These are phyloP conservation scores for Pyrenochaeta sp. DNA, from an alignment of 2,329 filamentous ascomycete species.

Conservation along the genomic window DNA sequence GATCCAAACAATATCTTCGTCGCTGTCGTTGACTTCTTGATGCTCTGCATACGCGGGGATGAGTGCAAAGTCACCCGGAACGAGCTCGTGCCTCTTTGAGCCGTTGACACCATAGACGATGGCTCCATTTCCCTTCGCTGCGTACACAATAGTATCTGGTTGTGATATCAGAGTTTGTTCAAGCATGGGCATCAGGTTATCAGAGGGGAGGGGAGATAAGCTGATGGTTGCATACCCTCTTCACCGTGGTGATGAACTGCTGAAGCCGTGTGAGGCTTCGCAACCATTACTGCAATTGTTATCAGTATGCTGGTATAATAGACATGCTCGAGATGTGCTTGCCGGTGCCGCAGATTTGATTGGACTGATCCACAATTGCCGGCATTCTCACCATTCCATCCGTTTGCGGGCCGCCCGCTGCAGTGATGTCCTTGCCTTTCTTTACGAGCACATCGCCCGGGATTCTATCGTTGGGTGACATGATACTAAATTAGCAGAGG, in stretches of 20 bases:
- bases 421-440: slow-evolving; percentile 36
- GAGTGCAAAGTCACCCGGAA: slow-evolving; percentile 72
- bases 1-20: slow-evolving; percentile 70
- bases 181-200: too few species aligned
- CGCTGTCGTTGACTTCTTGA: slow-evolving; percentile 71
- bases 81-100: slow-evolving; percentile 64
- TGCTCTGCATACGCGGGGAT: slow-evolving; percentile 75
- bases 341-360: slow-evolving; percentile 72
- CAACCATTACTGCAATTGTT: slow-evolving; percentile 64
- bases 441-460: slow-evolving; percentile 38
- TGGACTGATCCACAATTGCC: slow-evolving; percentile 70
- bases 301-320: slow-evolving; percentile 11
- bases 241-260: slow-evolving; percentile 74
- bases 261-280: slow-evolving; percentile 67
- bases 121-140: slow-evolving; percentile 66
- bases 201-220: not conserved
- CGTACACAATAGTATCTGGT: slow-evolving; percentile 73
- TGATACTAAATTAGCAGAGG: too few species aligned
- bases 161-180: slow-evolving; percentile 8
- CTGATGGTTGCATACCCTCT: slow-evolving; percentile 61
- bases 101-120: slow-evolving; percentile 64
- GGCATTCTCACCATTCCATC: slow-evolving; percentile 59
- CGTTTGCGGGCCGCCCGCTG: slow-evolving; percentile 55
- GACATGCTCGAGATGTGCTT: slow-evolving; percentile 34
- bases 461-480: slow-evolving; percentile 16